These are phyloP conservation scores for Yamadazyma insecticola DNA, from an alignment of 805 yeast species.

Conservation along the genomic window DNA sequence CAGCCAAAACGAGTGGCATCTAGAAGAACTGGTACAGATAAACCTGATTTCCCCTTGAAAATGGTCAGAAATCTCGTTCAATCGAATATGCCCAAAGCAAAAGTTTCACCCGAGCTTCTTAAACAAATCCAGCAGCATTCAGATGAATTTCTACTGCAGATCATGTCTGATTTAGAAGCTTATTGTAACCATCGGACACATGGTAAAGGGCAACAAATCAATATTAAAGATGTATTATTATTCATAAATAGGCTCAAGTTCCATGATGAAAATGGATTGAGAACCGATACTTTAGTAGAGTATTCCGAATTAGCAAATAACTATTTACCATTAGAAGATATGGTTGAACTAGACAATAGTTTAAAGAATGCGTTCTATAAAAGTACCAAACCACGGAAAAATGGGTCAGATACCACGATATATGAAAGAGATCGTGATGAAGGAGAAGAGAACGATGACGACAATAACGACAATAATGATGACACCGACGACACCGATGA, in stretches of 20 bases:
- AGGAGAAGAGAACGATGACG: background rate
- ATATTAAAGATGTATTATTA: slow-evolving; percentile 31
- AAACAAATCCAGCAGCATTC: slow-evolving; percentile 24
- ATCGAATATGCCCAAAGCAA: slow-evolving; percentile 1
- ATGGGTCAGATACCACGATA: too few species aligned
- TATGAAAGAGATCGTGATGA: background rate
- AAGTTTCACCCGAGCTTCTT: slow-evolving; percentile 9
- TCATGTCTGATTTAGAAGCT: slow-evolving; percentile 31
- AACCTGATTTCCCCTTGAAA: slow-evolving; percentile 7
- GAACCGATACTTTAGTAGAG: slow-evolving; percentile 14
- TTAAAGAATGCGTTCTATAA: slow-evolving; percentile 15
- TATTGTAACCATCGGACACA: slow-evolving; percentile 29
- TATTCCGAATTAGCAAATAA: slow-evolving; percentile 29
- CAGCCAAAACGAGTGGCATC: background rate
- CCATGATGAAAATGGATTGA: slow-evolving; percentile 8
- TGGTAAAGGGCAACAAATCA: slow-evolving; percentile 18
- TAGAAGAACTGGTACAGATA: background rate
- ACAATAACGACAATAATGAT: background rate
- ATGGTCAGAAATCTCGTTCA: slow-evolving; percentile 16
- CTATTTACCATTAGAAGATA: slow-evolving; percentile 31
- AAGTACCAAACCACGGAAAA: too few species aligned
- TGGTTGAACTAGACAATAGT: slow-evolving; percentile 28
- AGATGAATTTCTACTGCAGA: slow-evolving; percentile 22
- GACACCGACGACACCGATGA: slow-evolving; percentile 1
- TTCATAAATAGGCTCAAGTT: slow-evolving; percentile 28